Percentiles rank a stretch among this genome's conserved stretches.
Conservation (phyloP, 1,284 basidiomycete genomes). For the Entoloma clypeatum region DNA sequence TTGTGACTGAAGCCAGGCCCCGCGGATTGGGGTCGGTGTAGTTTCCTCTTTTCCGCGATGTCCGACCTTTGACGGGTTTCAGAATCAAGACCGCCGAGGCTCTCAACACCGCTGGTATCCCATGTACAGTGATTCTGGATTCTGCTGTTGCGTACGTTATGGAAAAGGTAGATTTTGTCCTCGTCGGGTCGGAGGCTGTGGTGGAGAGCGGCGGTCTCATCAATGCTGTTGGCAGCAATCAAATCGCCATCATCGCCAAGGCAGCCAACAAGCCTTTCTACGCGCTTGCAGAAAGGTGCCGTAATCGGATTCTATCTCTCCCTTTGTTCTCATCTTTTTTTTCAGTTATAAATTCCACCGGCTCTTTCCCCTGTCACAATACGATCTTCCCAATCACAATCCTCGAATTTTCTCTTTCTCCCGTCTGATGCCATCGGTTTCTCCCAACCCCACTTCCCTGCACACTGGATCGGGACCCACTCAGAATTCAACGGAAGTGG, state of each 20-base stretch:
- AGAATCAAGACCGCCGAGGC: conserved; percentile 88
- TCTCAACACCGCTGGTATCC: conserved; percentile 83
- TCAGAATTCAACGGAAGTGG: conserved; percentile 18
- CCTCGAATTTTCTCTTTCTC: conserved; percentile 67
- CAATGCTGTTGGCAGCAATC: conserved; percentile 91
- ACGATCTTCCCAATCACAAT: conserved; percentile 88
- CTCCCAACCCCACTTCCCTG: conserved; percentile 7
- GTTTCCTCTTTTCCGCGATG: conserved; percentile 11
- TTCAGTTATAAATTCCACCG: conserved; percentile 95
- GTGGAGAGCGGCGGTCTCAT: conserved; percentile 90
- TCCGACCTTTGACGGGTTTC: conserved; percentile 16
- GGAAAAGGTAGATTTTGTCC: conserved; percentile 91
- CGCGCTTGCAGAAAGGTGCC: conserved; percentile 88
- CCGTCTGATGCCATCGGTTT: conserved; percentile 24
- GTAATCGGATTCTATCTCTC: conserved; percentile 11
- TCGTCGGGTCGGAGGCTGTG: conserved; percentile 97
- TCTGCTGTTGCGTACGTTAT: conserved; percentile 97
- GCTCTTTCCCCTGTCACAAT: conserved; percentile 94
- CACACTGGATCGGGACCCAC: conserved; percentile 14
- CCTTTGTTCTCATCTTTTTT: conserved; percentile 23
- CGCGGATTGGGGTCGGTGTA: conserved; percentile 69
- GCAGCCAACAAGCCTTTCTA: conserved; percentile 95
- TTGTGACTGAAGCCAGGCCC: conserved; percentile 94
- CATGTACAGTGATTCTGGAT: conserved; percentile 93
- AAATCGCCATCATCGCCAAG: conserved; percentile 95